A percentile compares a stretch with the other conserved stretches of the same genome.
Conservation (phyloP, 805 yeast species). For the Yarrowia sp. region DNA sequence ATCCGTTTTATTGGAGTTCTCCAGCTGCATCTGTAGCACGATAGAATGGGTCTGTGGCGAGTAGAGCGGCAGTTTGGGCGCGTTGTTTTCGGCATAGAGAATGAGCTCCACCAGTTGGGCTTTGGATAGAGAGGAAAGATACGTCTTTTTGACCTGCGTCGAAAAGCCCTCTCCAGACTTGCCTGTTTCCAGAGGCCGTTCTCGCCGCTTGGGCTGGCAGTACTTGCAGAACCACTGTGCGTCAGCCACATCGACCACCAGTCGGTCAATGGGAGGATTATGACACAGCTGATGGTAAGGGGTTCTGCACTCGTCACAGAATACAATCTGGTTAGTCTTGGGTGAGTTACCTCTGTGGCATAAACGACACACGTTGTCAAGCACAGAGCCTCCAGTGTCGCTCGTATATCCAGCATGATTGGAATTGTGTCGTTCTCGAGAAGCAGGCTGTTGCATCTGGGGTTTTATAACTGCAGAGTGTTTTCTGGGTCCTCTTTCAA, state of each 20-base stretch:
- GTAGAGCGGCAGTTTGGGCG: slow-evolving; percentile 41
- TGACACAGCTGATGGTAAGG: slow-evolving; percentile 44
- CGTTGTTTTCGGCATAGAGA: slow-evolving; percentile 39
- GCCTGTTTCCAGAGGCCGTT: slow-evolving; percentile 41
- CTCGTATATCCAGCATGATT: slow-evolving; percentile 18
- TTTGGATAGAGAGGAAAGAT: slow-evolving; percentile 39
- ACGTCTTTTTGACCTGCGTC: slow-evolving; percentile 40
- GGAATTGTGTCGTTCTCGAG: slow-evolving; percentile 15
- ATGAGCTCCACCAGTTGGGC: slow-evolving; percentile 43
- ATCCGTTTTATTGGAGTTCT: slow-evolving; percentile 29
- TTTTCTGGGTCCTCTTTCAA: slow-evolving; percentile 9
- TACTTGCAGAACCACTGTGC: slow-evolving; percentile 43
- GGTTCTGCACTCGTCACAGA: slow-evolving; percentile 42
- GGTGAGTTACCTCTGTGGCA: slow-evolving; percentile 42
- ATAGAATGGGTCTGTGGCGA: slow-evolving; percentile 39
- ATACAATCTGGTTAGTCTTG: slow-evolving; percentile 39
- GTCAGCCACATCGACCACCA: slow-evolving; percentile 42
- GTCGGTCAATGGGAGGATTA: slow-evolving; percentile 41
- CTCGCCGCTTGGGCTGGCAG: slow-evolving; percentile 39
- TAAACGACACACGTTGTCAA: slow-evolving; percentile 37
- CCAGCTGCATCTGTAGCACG: slow-evolving; percentile 37
- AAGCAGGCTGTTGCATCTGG: slow-evolving; percentile 2
- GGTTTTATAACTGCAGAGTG: slow-evolving; percentile 4
- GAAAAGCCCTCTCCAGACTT: slow-evolving; percentile 37
- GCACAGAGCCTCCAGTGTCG: slow-evolving; percentile 16